Conservation (phyloP, 2,329 filamentous ascomycete genomes). For the Cercospora canescens region DNA sequence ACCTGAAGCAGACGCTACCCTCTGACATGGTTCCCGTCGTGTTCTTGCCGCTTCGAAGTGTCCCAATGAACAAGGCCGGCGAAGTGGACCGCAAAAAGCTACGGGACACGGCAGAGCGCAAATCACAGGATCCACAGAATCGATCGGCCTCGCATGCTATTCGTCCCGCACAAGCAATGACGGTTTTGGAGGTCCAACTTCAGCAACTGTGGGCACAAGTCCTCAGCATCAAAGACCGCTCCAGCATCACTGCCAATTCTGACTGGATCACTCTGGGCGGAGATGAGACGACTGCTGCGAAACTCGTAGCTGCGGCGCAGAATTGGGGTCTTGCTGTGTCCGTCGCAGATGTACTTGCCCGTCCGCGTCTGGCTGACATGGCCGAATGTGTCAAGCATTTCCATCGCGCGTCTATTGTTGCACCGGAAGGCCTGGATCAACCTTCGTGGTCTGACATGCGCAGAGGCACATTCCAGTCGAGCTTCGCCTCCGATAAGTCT, state of each 20-base stretch:
- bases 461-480: conserved; percentile 6
- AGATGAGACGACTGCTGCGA: not conserved
- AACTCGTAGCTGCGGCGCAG: not conserved
- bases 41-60: conserved; percentile 65
- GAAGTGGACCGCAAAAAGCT: conserved; percentile 64
- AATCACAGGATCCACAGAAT: conserved; percentile 3
- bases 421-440: conserved; percentile 4
- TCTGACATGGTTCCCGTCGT: conserved; percentile 77
- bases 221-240: conserved; percentile 9
- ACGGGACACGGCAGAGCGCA: conserved; percentile 38
- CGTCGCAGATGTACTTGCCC: conserved; percentile 4
- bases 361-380: conserved; percentile 10
- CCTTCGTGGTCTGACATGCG: conserved; percentile 10
- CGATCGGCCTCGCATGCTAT: conserved; percentile 3
- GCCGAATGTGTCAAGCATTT: conserved; percentile 14
- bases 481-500: not conserved
- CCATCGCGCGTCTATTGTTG: conserved; percentile 7
- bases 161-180: conserved; percentile 6
- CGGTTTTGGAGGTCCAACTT: conserved; percentile 12
- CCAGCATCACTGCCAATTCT: conserved; percentile 11
- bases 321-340: conserved; percentile 10
- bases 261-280: conserved; percentile 10
- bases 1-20: conserved; percentile 5
- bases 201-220: conserved; percentile 15
- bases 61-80: conserved; percentile 72